Base-by-base conservation (phyloP, 345 rosid species). In the Citrus mangshanensis region DNA sequence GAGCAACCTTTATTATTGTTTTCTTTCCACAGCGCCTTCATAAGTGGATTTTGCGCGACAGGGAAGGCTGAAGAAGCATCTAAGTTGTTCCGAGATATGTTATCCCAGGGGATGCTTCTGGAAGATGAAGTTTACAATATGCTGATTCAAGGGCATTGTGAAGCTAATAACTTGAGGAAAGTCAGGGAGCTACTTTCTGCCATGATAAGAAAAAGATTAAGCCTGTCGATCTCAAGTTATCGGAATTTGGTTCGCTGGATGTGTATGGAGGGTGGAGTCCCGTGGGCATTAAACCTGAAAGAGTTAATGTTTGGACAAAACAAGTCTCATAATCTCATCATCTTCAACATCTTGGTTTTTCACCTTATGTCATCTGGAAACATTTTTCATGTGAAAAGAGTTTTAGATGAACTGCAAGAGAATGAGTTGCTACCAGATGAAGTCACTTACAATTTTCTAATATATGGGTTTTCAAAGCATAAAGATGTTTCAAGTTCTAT, bases 401-500 rank as follows among this genome's bases (percentile, higher is more conserved):
- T 89, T 79, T 75, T 94, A 82, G 74, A 82, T 74, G 89, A 87
- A 74, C 58, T 92, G 86, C 80, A 60, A 68, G 87, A 73, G 75
- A 85, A 84, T 73, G 87, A 89, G 64, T 30, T 86, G 59, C 72
- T 25, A 63, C 89, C 82, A 18, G 85, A 91, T 67, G 91, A 94
- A 81, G 87, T 79, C 1, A 88, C 90, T 18, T 87, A 84, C 77
- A 89, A 94, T 82, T 91, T 94, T 87, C 93, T 94, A 65, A 81
- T 91, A 16, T 68, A 87, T 35, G 92, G 98, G 4, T 91, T 90
- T 83, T 80, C 85, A 27, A 79, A 70, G 28, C 80, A 84, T 70
- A 85, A 82, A 78, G 91, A 92, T 73, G 49, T 68, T 67, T 73
- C 85, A 14, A 79, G 80, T 82, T 81, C 90, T 78, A 60, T 82